Base-by-base conservation (phyloP, 345 rosid species). In the Psidium friedrichsthalianum region DNA sequence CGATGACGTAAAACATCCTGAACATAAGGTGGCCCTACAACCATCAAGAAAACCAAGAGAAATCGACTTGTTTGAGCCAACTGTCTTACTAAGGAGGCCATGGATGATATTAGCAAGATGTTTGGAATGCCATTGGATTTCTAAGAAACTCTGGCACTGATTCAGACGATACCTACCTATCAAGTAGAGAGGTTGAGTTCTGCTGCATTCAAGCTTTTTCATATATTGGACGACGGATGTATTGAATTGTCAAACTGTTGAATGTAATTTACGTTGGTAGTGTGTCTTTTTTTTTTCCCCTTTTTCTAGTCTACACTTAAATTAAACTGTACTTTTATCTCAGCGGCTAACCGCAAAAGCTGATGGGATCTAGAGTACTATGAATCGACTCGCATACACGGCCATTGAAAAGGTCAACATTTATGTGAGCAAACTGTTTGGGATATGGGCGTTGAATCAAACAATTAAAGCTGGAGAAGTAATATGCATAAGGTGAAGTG, bases 21-120 rank as follows among this genome's bases (percentile, higher is more conserved):
- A 84, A 87, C 54, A 32, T 51, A 69, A 64, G 76, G 55, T 49
- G 51, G 85, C 40, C 52, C 58, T 90, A 24, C 91, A 52, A 64
- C 61, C 90, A 83, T 86, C 93, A 21, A 44, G 84, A 55, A 87
- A 89, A 85, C 59, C 84, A 86, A 87, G 89, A 51, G 94, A 91
- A 40, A 29, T 42, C 10, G 98, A 92, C 86, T 90, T 95, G 85
- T 94, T 91, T 86, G 95, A 95, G 91, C 96, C 98, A 86, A 96
- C 99, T 5, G 14, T 92, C 58, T 94, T 88, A 95, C 98, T 29
- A 95, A 95, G 91, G 95, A 92, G 86, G 98, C 98, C 86, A 89
- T 93, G 93, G 95, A 97, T 91, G 98, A 95, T 80, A 95, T 95
- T 83, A 94, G 93, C 85, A 93, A 94, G 90, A 86, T 95, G 95